Base-by-base conservation (phyloP, 345 rosid genomes). In the Citrus glauca region DNA sequence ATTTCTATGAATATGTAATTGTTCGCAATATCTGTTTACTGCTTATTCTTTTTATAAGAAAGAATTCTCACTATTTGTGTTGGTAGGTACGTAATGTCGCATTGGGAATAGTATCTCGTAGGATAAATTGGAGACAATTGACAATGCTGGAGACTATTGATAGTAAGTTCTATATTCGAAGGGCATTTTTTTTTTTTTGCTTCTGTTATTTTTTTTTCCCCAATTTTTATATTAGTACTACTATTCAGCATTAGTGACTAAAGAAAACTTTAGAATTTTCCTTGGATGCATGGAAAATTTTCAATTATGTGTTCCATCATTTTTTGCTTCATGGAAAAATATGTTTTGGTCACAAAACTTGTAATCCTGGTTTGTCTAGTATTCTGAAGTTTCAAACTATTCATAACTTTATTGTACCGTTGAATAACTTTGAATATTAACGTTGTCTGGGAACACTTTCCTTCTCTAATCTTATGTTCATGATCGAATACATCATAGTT, bases 91-190 rank as follows among this genome's bases (percentile, higher is more conserved):
- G 94, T 53, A 92, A 90, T 83, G 95, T 95, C 69, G 89, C 98
- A 4, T 74, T 95, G 55, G 98, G 98, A 69, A 91, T 95, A 78
- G 96, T 95, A 79, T 92, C 99, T 66, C 91, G 99, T 22, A 89
- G 98, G 84, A 92, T 95, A 84, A 88, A 88, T 82, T 95, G 99
- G 99, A 82, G 86, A 71, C 93, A 86, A 65, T 83, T 95, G 75
- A 93, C 99, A 37, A 76, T 83, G 68, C 84, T 90, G 81, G 99
- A 95, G 90, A 91, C 96, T 20, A 82, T 95, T 77, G 94, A 95
- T 72, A 75, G 98, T 95, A 91, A 87, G 90, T 76, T 76, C 20
- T 76, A 32, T 48, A 33, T 33, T 11, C 5, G 5, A 57, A 72
- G 9, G 50, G 63, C 20, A 2, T 56, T 25, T 59, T 16, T 25